These are phyloP conservation scores for Trypanosoma caninum DNA, from an alignment of 208 protist genomes.

Conservation along the genomic window DNA sequence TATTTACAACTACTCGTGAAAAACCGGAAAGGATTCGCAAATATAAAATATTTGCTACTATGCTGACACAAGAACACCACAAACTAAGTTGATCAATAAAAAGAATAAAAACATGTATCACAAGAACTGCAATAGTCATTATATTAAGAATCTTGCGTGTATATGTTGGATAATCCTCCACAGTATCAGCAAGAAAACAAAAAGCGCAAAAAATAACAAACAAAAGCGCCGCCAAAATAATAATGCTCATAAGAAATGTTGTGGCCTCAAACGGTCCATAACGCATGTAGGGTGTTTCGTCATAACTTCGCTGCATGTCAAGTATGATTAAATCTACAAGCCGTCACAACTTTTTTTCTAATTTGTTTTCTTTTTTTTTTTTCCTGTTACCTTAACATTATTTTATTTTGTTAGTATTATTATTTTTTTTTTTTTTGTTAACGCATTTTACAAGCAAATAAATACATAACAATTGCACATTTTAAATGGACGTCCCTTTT, in stretches of 20 bases:
- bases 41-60: constrained; percentile 45
- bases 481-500: background rate
- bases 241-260: constrained; percentile 40
- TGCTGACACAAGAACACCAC: constrained; percentile 46
- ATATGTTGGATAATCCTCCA: constrained; percentile 49
- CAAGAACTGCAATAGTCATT: constrained; percentile 32
- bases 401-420: too few relatives aligned
- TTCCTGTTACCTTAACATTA: too few relatives aligned
- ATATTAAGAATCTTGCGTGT: constrained; percentile 30
- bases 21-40: constrained; percentile 40
- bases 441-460: too few relatives aligned
- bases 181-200: constrained; percentile 38
- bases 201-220: constrained; percentile 39
- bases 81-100: constrained; percentile 47
- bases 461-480: background rate
- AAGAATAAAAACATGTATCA: constrained; percentile 39
- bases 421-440: too few relatives aligned
- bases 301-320: constrained; percentile 15
- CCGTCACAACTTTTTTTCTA: too few relatives aligned
- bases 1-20: constrained; percentile 32
- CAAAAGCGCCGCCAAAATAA: constrained; percentile 27
- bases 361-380: background rate
- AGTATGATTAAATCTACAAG: too few relatives aligned
- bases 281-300: constrained; percentile 29
- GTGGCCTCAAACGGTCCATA: constrained; percentile 49